Base-by-base conservation (phyloP, 768 basidiomycete genomes). In the Tricholoma furcatifolium region DNA sequence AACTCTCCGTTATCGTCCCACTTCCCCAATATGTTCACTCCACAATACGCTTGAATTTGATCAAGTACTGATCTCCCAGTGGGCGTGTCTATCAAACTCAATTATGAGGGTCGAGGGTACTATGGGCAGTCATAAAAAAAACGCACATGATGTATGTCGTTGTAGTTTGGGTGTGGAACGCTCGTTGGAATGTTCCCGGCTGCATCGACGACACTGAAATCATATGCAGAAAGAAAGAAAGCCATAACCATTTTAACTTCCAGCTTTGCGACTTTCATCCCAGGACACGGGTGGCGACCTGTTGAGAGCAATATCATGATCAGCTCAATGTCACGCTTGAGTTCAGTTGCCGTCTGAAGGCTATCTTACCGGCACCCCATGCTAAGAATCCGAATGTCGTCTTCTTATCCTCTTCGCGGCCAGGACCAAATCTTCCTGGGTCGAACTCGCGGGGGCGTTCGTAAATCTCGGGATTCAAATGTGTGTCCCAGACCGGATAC, bases 261-360 rank as follows among this genome's bases (percentile, higher is more conserved):
- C 9, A 74, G 53, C 51, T 72, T 74, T 6, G 73, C 73, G 14
- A 71, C 47, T 51, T 65, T 67, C 67, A 72, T 71, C 2, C 73
- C 73, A n/a, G 65, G 54, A 44, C 73, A 75, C 1, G 71, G 70
- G 50, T 74, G 73, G 8, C 72, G 69, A 21, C 72, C 72, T 69
- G 32, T 12, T 31, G 27, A 14, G 11, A 27, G 27, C 18, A 3
- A 15, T 3, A 43, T 15, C n/a, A n/a, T n/a, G n/a, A n/a, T n/a
- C 11, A 43, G 14, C 6, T 43, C 18, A 3, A 15, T 14, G 15
- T 5, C 32, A 31, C 11, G 10, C 21, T 36, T 34, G 17, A 7
- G 7, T 23, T 8, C 17, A 34, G n/a, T 10, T 21, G 35, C 20
- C 24, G 38, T 30, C 43, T 34, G 11, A 44, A 47, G 15, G 11